A percentile compares a stretch with the other conserved stretches of the same genome.
These are phyloP conservation scores for Salvia miltiorrhiza DNA, from an alignment of 257 asterid species.

Conservation along the genomic window DNA sequence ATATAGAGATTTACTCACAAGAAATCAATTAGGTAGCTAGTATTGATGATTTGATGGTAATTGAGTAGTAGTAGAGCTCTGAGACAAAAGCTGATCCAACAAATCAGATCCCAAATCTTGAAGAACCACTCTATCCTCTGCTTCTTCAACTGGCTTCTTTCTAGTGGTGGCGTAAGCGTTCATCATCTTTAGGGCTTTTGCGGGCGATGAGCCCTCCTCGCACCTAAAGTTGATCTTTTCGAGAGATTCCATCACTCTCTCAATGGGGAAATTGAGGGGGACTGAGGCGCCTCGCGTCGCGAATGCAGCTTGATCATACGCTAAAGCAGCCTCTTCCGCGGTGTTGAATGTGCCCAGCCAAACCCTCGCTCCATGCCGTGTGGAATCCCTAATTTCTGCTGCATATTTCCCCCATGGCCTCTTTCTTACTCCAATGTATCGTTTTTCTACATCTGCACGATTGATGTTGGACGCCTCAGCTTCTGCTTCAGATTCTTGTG, in stretches of 20 bases:
- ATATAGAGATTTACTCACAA: too few relatives aligned
- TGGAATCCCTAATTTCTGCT: conserved; percentile 36
- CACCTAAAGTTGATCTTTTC: conserved; percentile 24
- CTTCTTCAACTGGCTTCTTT: not conserved
- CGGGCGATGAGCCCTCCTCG: conserved; percentile 32
- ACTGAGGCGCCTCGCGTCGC: conserved; percentile 25
- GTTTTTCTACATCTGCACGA: not conserved
- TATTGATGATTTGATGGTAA: too few relatives aligned
- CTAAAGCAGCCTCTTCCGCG: conserved; percentile 34
- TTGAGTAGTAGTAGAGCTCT: not conserved
- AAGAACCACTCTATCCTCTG: conserved; percentile 21
- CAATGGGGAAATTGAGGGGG: conserved; percentile 25
- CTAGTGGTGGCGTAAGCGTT: not conserved
- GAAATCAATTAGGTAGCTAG: too few relatives aligned
- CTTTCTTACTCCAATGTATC: conserved; percentile 29
- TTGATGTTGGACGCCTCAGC: not conserved
- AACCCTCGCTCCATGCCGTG: conserved; percentile 32
- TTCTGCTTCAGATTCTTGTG: not conserved
- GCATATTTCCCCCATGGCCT: conserved; percentile 39
- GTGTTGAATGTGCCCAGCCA: conserved; percentile 38
- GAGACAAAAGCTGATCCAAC: conserved; percentile 25
- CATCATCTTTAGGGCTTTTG: conserved; percentile 23
- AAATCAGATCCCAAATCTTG: conserved; percentile 36
- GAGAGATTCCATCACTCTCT: conserved; percentile 28
- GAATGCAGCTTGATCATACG: conserved; percentile 38